Evolutionary conservation across 495 filamentous ascomycete genomes (phyloP).

Genomic region (Glarea lozoyensis): DNA sequence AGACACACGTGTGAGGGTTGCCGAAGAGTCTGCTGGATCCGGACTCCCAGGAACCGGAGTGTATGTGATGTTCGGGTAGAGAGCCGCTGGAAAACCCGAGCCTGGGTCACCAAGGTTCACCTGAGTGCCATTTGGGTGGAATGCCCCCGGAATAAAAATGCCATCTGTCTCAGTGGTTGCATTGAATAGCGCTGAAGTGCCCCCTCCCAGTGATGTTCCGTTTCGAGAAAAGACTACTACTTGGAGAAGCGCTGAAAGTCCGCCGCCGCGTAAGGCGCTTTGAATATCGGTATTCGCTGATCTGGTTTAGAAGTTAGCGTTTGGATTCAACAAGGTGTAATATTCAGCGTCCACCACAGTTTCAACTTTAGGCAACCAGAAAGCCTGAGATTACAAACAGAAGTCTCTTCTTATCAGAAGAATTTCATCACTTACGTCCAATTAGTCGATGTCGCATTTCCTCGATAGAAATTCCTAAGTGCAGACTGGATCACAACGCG

Average conservation of each 20-base stretch:
- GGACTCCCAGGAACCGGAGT: conserved; percentile 26
- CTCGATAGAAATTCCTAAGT: conserved; percentile 50
- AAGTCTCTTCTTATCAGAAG: too few relatives aligned
- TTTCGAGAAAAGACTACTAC: conserved; percentile 57
- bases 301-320: background rate
- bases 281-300: conserved; percentile 46
- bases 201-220: conserved; percentile 45
- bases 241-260: conserved; percentile 51
- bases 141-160: conserved; percentile 48
- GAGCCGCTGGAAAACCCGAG: conserved; percentile 52
- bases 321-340: background rate
- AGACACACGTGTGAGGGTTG: conserved; percentile 30
- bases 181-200: conserved; percentile 43
- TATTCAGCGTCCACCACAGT: too few relatives aligned
- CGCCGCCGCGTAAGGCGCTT: conserved; percentile 47
- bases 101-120: conserved; percentile 48
- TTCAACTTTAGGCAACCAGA: too few relatives aligned
- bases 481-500: conserved; percentile 57
- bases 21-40: conserved; percentile 27
- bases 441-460: conserved; percentile 45
- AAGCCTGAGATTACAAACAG: too few relatives aligned
- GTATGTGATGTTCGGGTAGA: conserved; percentile 73
- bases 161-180: conserved; percentile 39
- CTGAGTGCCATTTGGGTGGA: conserved; percentile 45
- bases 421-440: conserved; percentile 30